phyloP scores from a whole-genome alignment of 2,329 filamentous ascomycete species.

The Colletotrichum sp. region DNA sequence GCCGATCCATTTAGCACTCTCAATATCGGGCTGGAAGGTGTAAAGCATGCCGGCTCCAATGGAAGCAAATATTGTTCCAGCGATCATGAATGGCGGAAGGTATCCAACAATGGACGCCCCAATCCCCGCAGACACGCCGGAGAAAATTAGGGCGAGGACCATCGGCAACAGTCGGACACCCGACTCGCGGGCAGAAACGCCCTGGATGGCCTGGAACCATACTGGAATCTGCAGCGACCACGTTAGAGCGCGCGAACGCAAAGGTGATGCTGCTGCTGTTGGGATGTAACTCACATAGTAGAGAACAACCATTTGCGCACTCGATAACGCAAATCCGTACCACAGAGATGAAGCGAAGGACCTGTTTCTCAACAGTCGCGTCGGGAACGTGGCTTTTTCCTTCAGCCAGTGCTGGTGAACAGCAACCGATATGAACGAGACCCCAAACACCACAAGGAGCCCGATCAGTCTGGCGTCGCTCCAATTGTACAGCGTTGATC shows the following conservation, averaged over 20 bases:
- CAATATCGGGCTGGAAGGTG: not conserved
- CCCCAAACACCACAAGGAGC: not conserved
- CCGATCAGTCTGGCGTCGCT: not conserved
- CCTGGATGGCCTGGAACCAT: conserved; percentile 51
- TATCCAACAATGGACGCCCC: conserved; percentile 2
- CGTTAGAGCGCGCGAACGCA: not conserved
- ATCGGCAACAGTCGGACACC: conserved; percentile 44
- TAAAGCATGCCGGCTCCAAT: not conserved
- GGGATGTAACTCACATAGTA: not conserved
- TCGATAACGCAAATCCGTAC: not conserved
- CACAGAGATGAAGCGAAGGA: not conserved
- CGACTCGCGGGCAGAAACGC: conserved; percentile 41
- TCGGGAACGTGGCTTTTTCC: not conserved
- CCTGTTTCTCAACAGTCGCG: not conserved
- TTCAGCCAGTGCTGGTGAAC: not conserved
- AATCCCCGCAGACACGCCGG: not conserved
- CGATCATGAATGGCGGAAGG: not conserved
- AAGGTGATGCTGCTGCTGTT: not conserved
- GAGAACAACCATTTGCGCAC: not conserved
- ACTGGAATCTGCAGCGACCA: conserved; percentile 35
- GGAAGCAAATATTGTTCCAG: not conserved
- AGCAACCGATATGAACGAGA: not conserved
- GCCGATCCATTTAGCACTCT: conserved; percentile 5
- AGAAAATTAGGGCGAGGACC: conserved; percentile 30
- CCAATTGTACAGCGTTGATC: conserved; percentile 34